Evolutionary conservation across 2,329 filamentous ascomycete genomes (phyloP).

Genomic region (Plenodomus lindquistii): DNA sequence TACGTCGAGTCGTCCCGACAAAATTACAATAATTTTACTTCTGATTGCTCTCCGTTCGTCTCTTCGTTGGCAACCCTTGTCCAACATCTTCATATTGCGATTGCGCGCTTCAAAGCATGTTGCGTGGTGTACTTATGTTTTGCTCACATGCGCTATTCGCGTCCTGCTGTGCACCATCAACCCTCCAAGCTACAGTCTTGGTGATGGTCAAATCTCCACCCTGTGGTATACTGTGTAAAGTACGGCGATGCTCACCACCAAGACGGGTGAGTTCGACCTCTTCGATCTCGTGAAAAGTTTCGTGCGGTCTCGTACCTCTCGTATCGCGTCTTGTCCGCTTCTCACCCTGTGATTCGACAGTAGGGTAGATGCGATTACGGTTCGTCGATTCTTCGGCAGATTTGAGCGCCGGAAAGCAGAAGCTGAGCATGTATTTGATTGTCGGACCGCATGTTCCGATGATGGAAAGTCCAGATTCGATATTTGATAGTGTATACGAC

Average conservation of each 20-base stretch:
- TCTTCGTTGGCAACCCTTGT: too few relatives aligned
- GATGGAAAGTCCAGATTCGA: constrained; percentile 21
- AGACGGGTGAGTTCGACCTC: not conserved
- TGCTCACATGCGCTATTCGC: constrained; percentile 7
- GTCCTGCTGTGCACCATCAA: constrained; percentile 4
- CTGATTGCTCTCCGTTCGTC: too few relatives aligned
- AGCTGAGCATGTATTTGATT: constrained; percentile 20
- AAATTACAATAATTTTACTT: too few relatives aligned
- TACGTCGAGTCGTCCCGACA: too few relatives aligned
- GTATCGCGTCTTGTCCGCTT: constrained; percentile 3
- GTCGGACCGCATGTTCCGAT: constrained; percentile 21
- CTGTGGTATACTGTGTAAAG: not conserved
- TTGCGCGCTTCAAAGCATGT: not conserved
- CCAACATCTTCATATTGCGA: too few relatives aligned
- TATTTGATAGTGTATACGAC: constrained; percentile 16
- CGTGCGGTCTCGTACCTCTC: not conserved
- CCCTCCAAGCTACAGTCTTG: constrained; percentile 10
- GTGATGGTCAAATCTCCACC: constrained; percentile 5
- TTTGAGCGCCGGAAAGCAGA: constrained; percentile 19
- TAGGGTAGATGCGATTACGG: constrained; percentile 5
- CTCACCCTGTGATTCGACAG: constrained; percentile 1
- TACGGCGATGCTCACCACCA: not conserved
- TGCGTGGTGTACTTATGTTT: not conserved
- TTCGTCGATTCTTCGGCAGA: constrained; percentile 5
- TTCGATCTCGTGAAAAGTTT: constrained; percentile 1